Evolutionary conservation across 1,284 basidiomycete species (phyloP).

Genomic region (Apiotrichum akiyoshidainum): DNA sequence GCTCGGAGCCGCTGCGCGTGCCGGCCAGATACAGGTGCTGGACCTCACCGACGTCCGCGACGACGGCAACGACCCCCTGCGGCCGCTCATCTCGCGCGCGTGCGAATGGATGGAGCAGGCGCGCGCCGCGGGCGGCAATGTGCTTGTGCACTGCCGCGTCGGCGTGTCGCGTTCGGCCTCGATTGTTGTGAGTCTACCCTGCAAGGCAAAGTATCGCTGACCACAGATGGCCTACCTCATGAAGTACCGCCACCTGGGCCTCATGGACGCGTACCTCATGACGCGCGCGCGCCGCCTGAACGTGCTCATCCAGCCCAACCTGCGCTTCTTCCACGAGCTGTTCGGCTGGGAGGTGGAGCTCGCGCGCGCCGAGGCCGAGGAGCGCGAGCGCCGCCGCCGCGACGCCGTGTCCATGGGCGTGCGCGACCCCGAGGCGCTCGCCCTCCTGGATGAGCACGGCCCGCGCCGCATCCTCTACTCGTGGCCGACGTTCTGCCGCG

Average conservation of each 20-base stretch:
- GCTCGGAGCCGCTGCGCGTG: constrained; percentile 39
- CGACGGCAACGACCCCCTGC: constrained; percentile 91
- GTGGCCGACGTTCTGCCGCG: constrained; percentile 50
- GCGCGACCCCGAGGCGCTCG: constrained; percentile 23
- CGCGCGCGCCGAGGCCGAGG: constrained; percentile 35
- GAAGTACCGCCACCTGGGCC: constrained; percentile 80
- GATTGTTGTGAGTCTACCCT: constrained; percentile 63
- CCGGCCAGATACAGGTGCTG: constrained; percentile 46
- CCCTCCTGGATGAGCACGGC: constrained; percentile 17
- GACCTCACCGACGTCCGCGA: constrained; percentile 58
- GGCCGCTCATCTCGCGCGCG: constrained; percentile 79
- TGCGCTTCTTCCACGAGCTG: constrained; percentile 87
- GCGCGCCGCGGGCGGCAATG: constrained; percentile 73
- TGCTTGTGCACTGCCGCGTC: constrained; percentile 93
- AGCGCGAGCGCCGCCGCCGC: constrained; percentile 16
- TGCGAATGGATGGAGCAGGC: constrained; percentile 92
- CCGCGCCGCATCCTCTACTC: constrained; percentile 39
- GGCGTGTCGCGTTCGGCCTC: constrained; percentile 91
- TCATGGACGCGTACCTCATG: constrained; percentile 84
- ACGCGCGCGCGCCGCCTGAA: constrained; percentile 48
- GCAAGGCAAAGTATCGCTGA: neutral
- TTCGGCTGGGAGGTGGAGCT: constrained; percentile 88
- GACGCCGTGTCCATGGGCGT: constrained; percentile 25
- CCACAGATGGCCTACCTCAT: constrained; percentile 86
- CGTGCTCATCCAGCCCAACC: constrained; percentile 88